Conservation (phyloP, 2,329 filamentous ascomycete genomes). For the Fusarium hostae region DNA sequence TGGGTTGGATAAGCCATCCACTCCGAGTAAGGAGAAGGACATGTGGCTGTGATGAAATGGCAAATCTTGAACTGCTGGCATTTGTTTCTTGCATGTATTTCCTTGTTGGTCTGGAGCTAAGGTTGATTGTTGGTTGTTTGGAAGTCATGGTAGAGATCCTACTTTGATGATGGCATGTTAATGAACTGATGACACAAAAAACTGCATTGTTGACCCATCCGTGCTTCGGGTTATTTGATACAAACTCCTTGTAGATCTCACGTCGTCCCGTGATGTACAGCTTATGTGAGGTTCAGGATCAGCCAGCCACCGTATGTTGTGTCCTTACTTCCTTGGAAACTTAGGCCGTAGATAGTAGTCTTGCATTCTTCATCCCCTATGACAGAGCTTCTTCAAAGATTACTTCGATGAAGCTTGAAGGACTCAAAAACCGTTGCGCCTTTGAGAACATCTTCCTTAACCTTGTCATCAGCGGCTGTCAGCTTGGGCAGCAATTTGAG, state of each 20-base stretch:
- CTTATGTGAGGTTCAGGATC: not conserved
- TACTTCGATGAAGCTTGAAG: conserved; percentile 67
- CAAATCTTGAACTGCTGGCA: conserved; percentile 26
- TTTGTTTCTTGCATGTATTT: conserved; percentile 39
- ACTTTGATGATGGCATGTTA: conserved; percentile 52
- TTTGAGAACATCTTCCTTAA: conserved; percentile 71
- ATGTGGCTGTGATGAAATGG: conserved; percentile 46
- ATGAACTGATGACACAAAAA: conserved; percentile 53
- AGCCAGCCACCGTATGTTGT: not conserved
- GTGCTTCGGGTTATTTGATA: conserved; percentile 20
- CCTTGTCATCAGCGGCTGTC: conserved; percentile 65
- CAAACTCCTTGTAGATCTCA: conserved; percentile 17
- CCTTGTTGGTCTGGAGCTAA: conserved; percentile 38
- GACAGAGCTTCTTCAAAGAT: conserved; percentile 38
- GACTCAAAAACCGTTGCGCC: conserved; percentile 73
- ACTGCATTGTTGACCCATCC: conserved; percentile 32
- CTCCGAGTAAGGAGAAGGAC: conserved; percentile 47
- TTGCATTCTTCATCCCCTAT: not conserved
- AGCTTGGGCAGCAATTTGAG: conserved; percentile 67
- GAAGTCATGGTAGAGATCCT: conserved; percentile 44
- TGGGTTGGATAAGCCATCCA: conserved; percentile 50
- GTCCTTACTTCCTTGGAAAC: not conserved
- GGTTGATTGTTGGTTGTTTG: conserved; percentile 45
- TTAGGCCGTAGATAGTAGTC: not conserved
- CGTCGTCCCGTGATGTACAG: conserved; percentile 1